Percentiles rank a stretch among this genome's conserved stretches.
These are phyloP conservation scores for Desmodesmus armatus DNA, from an alignment of 139 green algal species.

Conservation along the genomic window DNA sequence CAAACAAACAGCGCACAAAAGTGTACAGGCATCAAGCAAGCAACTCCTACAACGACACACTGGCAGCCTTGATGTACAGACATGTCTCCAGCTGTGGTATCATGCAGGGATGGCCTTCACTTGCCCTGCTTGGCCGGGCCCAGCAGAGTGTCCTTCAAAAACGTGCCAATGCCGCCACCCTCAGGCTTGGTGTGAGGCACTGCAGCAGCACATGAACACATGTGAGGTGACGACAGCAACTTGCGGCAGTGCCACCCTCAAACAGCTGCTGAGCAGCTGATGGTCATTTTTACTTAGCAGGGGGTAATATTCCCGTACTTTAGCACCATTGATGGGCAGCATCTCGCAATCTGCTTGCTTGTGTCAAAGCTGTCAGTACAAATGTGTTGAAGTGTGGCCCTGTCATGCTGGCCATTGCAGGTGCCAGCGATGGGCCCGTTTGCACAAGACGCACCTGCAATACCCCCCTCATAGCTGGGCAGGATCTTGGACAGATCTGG, in stretches of 20 bases:
- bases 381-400: not conserved
- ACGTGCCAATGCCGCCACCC: conserved; percentile 5
- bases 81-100: too few relatives aligned
- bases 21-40: too few relatives aligned
- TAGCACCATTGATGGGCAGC: not conserved
- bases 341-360: not conserved
- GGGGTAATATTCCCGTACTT: not conserved
- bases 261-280: not conserved
- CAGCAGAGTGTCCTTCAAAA: conserved; percentile 29
- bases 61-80: too few relatives aligned
- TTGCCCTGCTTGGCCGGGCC: too few relatives aligned
- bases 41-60: too few relatives aligned
- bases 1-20: too few relatives aligned
- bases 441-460: not conserved
- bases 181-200: not conserved
- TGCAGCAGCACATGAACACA: not conserved
- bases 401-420: not conserved
- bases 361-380: not conserved
- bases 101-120: too few relatives aligned
- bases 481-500: conserved; percentile 23
- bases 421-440: too few relatives aligned
- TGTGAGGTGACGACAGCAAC: not conserved
- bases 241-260: not conserved
- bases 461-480: not conserved
- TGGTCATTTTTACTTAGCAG: not conserved